phyloP scores from a whole-genome alignment of 192 early-diverging fungal species.

The Backusella parvicylindrica region DNA sequence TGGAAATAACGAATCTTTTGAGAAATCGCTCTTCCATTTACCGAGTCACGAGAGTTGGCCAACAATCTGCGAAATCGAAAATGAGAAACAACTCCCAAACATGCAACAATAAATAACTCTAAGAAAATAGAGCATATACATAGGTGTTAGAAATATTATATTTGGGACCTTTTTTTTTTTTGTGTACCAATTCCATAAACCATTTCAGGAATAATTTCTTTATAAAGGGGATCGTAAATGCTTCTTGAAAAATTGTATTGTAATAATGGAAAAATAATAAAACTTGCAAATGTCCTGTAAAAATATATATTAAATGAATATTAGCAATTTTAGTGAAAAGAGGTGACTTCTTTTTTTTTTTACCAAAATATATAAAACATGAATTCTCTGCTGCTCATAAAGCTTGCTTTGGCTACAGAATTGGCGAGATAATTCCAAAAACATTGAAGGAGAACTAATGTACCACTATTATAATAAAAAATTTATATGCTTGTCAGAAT shows the following conservation, averaged over 20 bases:
- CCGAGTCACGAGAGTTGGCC: slow-evolving; percentile 7
- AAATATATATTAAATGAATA: neutral
- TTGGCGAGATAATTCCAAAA: slow-evolving; percentile 45
- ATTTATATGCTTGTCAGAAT: neutral
- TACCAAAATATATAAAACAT: slow-evolving; percentile 41
- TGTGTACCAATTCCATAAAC: slow-evolving; percentile 30
- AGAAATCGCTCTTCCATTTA: slow-evolving; percentile 12
- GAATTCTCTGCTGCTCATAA: slow-evolving; percentile 44
- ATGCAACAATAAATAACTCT: slow-evolving; percentile 16
- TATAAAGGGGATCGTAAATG: slow-evolving; percentile 18
- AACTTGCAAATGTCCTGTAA: slow-evolving; percentile 27
- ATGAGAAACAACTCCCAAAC: slow-evolving; percentile 19
- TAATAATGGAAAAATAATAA: slow-evolving; percentile 35
- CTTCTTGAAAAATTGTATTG: slow-evolving; percentile 29
- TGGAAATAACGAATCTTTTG: slow-evolving; percentile 27
- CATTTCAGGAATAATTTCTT: slow-evolving; percentile 43
- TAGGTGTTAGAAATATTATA: neutral
- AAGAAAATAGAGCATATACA: neutral
- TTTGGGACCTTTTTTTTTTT: neutral
- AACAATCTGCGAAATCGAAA: slow-evolving; percentile 23
- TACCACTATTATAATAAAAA: slow-evolving; percentile 30
- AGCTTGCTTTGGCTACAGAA: slow-evolving; percentile 35
- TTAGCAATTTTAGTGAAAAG: neutral
- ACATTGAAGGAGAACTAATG: slow-evolving; percentile 38
- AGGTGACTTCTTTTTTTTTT: slow-evolving; percentile 2